These are phyloP conservation scores for Claviceps maximensis DNA, from an alignment of 2,329 filamentous ascomycete species.

Conservation along the genomic window DNA sequence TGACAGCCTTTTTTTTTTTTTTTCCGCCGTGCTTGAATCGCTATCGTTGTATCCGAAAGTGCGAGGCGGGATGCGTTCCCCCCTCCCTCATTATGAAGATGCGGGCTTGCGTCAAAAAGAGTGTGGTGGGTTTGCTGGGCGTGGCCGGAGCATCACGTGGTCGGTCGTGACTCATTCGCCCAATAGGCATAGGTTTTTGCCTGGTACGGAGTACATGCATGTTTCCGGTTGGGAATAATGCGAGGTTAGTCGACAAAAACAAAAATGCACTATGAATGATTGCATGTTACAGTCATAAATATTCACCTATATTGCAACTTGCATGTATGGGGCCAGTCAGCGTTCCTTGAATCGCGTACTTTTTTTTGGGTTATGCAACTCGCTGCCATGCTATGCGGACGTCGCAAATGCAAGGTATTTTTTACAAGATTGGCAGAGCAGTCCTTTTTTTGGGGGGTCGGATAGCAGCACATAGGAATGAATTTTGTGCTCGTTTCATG, in stretches of 20 bases:
- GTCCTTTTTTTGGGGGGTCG: not conserved
- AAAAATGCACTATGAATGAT: not conserved
- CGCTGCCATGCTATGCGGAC: not conserved
- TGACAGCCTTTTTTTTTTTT: not conserved
- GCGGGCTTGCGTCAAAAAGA: conserved; percentile 15
- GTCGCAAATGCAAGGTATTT: not conserved
- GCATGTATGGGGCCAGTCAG: not conserved
- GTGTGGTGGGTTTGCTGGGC: conserved; percentile 13
- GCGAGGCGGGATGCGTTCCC: conserved; percentile 21
- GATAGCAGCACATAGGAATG: not conserved
- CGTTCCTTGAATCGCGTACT: not conserved
- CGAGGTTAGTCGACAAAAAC: not conserved
- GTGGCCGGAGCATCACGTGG: not conserved
- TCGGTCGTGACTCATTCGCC: not conserved
- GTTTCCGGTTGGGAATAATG: not conserved
- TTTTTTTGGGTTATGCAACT: not conserved
- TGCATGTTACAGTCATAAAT: conserved; percentile 2
- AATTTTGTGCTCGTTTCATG: not conserved
- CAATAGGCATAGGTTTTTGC: not conserved
- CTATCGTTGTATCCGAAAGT: conserved; percentile 29
- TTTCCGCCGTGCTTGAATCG: conserved; percentile 6
- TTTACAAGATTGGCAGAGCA: not conserved
- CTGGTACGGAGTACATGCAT: not conserved
- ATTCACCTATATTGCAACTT: not conserved
- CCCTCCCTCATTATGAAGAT: conserved; percentile 22